Evolutionary conservation across 176 grass and related monocot species (phyloP).

Genomic region (Saccharum officinarum): DNA sequence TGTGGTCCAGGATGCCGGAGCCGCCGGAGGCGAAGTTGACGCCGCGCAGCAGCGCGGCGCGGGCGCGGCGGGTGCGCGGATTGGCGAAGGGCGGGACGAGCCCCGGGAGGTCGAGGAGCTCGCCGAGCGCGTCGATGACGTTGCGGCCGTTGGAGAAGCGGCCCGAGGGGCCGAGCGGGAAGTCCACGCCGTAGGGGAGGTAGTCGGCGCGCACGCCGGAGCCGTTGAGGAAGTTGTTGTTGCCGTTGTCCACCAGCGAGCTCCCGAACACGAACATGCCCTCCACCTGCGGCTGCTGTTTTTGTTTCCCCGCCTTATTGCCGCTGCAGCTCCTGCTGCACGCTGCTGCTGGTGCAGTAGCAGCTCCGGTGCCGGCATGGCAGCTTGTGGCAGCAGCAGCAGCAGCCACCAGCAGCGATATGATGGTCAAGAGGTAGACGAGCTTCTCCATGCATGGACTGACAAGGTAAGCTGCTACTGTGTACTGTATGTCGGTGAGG

Average conservation of each 20-base stretch:
- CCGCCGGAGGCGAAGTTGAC: constrained; percentile 80
- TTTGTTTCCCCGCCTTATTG: not conserved
- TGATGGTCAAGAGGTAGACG: not conserved
- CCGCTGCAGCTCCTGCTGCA: not conserved
- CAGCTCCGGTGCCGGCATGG: not conserved
- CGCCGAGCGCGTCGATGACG: constrained; percentile 61
- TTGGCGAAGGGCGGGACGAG: constrained; percentile 60
- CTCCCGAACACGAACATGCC: constrained; percentile 80
- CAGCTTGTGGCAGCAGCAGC: not conserved
- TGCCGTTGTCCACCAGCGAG: constrained; percentile 77
- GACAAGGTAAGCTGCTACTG: not conserved
- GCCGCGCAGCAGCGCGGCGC: constrained; percentile 27
- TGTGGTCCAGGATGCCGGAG: constrained; percentile 69
- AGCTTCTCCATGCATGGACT: constrained; percentile 29
- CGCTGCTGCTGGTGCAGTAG: not conserved
- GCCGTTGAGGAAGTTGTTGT: constrained; percentile 66
- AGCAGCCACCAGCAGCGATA: not conserved
- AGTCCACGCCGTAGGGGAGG: constrained; percentile 74
- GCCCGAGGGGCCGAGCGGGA: constrained; percentile 60
- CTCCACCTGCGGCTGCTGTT: not conserved
- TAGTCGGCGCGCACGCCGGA: constrained; percentile 66
- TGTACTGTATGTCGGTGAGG: not conserved
- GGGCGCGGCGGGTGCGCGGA: constrained; percentile 34
- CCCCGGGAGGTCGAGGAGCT: constrained; percentile 48
- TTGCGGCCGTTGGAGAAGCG: constrained; percentile 80